Evolutionary conservation across 805 yeast genomes (phyloP).

Genomic region (Candida chilensis): DNA sequence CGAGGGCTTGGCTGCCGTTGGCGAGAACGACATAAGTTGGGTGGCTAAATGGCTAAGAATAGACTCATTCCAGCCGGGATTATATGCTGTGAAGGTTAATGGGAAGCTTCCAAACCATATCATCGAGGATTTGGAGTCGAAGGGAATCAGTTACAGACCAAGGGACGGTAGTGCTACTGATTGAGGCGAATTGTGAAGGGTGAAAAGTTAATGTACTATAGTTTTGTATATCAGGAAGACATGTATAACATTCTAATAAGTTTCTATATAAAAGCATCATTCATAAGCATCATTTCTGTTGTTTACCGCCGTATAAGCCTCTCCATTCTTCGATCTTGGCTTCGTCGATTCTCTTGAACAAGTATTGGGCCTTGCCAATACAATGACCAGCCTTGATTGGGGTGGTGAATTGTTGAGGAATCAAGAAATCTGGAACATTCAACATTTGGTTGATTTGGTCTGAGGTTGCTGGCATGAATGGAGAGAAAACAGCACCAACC

Average conservation of each 20-base stretch:
- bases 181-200: no score
- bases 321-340: constrained; percentile 85
- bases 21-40: constrained; percentile 84
- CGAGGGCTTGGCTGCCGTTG: constrained; percentile 89
- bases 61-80: constrained; percentile 79
- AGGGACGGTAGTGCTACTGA: constrained; percentile 85
- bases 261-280: no score
- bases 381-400: constrained; percentile 73
- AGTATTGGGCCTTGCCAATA: constrained; percentile 84
- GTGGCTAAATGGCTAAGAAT: constrained; percentile 94
- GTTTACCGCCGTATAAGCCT: constrained; percentile 74
- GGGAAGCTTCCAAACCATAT: constrained; percentile 90
- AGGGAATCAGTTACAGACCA: constrained; percentile 83
- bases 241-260: no score
- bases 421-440: constrained; percentile 71
- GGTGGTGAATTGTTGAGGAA: constrained; percentile 67
- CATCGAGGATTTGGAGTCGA: constrained; percentile 58
- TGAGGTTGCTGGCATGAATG: constrained; percentile 86
- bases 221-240: no score
- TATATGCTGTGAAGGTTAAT: constrained; percentile 88
- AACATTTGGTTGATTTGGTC: constrained; percentile 65
- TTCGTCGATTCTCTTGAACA: constrained; percentile 89
- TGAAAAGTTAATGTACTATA: no score
- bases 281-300: constrained; percentile 20
- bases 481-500: constrained; percentile 73